These are phyloP conservation scores for Adansonia rubrostipa DNA, from an alignment of 441 rosid genomes.

Conservation along the genomic window DNA sequence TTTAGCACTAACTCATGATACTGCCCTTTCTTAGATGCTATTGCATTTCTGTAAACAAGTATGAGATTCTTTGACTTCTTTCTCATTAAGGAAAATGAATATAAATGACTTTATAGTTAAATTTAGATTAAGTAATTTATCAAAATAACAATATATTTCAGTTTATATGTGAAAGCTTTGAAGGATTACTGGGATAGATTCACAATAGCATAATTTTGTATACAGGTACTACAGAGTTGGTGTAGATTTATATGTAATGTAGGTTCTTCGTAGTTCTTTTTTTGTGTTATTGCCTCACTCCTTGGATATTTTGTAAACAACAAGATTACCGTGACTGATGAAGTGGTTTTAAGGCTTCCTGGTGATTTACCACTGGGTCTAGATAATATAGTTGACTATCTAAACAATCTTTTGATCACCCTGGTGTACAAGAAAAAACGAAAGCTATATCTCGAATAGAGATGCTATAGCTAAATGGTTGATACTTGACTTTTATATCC, in stretches of 20 bases:
- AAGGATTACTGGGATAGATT: background rate
- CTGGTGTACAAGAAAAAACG: background rate
- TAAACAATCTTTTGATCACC: background rate
- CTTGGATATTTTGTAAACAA: background rate
- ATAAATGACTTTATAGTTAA: background rate
- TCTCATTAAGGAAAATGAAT: background rate
- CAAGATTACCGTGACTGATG: background rate
- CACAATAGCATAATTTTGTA: background rate
- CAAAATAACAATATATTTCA: background rate
- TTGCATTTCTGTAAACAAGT: background rate
- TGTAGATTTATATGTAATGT: background rate
- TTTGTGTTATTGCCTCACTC: background rate
- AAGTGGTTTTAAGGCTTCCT: background rate
- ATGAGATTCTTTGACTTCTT: background rate
- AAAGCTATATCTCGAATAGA: background rate
- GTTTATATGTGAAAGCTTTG: conserved; percentile 10
- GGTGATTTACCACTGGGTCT: background rate
- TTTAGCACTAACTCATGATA: background rate
- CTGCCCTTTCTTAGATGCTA: background rate
- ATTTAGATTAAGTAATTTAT: background rate
- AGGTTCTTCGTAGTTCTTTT: background rate
- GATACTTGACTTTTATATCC: background rate
- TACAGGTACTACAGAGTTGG: background rate
- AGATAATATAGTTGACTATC: background rate
- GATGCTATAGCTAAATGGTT: background rate